Percentiles rank a stretch among this genome's conserved stretches.
Evolutionary conservation across 148 eudicot genomes (phyloP).

Genomic region (Silene uniflora): DNA sequence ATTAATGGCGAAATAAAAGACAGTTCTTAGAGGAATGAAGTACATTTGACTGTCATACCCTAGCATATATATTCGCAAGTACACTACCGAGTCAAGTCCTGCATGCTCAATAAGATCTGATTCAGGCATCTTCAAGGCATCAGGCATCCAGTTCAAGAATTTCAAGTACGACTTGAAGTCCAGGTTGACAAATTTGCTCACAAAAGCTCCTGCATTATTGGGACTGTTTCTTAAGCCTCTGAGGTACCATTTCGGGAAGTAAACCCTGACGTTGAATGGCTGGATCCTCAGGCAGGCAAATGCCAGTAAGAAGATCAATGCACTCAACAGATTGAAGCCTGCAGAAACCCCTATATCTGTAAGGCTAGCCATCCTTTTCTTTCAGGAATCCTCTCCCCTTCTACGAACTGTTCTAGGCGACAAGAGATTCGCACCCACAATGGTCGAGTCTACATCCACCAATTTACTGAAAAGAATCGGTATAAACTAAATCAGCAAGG

Average conservation of each 20-base stretch:
- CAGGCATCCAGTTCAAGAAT: conserved; percentile 95
- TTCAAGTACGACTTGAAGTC: conserved; percentile 71
- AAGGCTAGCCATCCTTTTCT: conserved; percentile 70
- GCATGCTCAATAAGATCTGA: conserved; percentile 93
- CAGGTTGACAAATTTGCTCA: conserved; percentile 68
- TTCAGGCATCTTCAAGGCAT: conserved; percentile 90
- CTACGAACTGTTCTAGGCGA: too few species aligned
- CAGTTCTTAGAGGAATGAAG: too few species aligned
- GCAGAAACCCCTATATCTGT: conserved; percentile 77
- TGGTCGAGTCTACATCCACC: conserved; percentile 13
- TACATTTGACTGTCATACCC: too few species aligned
- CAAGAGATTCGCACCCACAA: too few species aligned
- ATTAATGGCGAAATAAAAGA: conserved; percentile 1
- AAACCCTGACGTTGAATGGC: conserved; percentile 93
- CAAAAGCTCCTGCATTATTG: conserved; percentile 50
- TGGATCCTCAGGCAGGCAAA: conserved; percentile 89
- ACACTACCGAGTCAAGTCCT: conserved; percentile 94
- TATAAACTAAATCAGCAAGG: not conserved
- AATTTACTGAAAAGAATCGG: not conserved
- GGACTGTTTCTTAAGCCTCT: conserved; percentile 86
- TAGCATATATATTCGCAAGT: conserved; percentile 81
- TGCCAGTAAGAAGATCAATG: conserved; percentile 72
- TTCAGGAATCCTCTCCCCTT: conserved; percentile 16
- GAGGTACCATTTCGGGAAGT: conserved; percentile 97
- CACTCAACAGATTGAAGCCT: conserved; percentile 64